Conservation (phyloP, 257 asterid genomes). For the Apocynum venetum region DNA sequence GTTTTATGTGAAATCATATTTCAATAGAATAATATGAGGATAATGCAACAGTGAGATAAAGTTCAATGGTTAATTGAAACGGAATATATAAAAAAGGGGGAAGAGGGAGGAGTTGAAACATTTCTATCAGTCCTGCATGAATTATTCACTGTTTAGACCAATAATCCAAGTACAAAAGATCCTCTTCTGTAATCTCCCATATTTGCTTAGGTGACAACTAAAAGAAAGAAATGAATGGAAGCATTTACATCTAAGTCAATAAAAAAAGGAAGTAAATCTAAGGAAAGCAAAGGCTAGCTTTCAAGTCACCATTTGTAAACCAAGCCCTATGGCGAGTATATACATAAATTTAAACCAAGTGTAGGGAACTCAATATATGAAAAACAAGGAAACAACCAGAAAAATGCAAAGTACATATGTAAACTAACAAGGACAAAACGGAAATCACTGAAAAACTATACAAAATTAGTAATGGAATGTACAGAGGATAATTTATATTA, state of each 20-base stretch:
- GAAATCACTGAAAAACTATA: neutral
- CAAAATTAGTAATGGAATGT: neutral
- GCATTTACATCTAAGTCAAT: neutral
- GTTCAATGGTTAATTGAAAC: neutral
- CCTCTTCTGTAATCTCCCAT: neutral
- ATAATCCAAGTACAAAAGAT: neutral
- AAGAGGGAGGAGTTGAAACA: neutral
- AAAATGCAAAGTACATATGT: neutral
- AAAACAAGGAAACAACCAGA: neutral
- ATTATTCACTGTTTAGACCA: neutral
- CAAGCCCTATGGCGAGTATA: neutral
- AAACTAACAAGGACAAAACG: neutral
- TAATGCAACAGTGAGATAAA: neutral
- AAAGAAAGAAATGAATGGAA: neutral
- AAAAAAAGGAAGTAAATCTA: neutral
- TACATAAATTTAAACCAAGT: neutral
- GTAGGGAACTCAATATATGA: too few relatives aligned
- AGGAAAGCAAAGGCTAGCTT: neutral
- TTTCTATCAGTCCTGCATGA: neutral
- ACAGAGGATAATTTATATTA: constrained; percentile 16
- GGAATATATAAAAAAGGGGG: neutral
- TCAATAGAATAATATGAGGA: neutral
- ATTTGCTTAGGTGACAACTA: neutral
- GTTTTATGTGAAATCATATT: constrained; percentile 1
- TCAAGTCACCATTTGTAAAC: neutral